phyloP scores from a whole-genome alignment of 2,329 filamentous ascomycete species.

The Hypoxylon sp. region DNA sequence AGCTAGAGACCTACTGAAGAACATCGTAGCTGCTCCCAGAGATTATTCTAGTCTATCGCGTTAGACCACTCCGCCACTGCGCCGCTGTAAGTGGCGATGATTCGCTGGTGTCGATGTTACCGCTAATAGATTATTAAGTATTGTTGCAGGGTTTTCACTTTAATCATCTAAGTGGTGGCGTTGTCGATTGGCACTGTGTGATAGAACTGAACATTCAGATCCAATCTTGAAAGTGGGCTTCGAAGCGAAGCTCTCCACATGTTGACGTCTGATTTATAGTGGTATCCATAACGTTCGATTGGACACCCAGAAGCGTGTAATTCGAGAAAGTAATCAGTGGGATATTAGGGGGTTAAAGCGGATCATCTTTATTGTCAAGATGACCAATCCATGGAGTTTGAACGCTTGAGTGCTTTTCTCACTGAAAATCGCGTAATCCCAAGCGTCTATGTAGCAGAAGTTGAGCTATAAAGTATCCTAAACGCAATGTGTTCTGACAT shows the following conservation, averaged over 20 bases:
- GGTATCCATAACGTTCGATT: background rate
- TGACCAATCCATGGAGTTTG: background rate
- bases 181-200: background rate
- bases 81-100: background rate
- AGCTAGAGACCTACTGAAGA: constrained; percentile 5
- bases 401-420: background rate
- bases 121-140: background rate
- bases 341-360: background rate
- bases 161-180: background rate
- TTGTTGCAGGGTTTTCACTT: background rate
- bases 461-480: background rate
- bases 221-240: background rate
- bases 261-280: background rate
- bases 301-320: background rate
- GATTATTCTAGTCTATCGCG: constrained; percentile 31
- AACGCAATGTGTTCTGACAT: background rate
- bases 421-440: background rate
- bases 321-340: background rate
- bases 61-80: constrained; percentile 38
- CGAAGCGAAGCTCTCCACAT: background rate
- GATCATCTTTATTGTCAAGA: background rate
- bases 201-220: background rate
- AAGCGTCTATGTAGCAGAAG: no score
- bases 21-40: background rate
- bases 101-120: background rate